Conservation (phyloP, 2,329 filamentous ascomycete species). For the Amauroascus verrucosus region DNA sequence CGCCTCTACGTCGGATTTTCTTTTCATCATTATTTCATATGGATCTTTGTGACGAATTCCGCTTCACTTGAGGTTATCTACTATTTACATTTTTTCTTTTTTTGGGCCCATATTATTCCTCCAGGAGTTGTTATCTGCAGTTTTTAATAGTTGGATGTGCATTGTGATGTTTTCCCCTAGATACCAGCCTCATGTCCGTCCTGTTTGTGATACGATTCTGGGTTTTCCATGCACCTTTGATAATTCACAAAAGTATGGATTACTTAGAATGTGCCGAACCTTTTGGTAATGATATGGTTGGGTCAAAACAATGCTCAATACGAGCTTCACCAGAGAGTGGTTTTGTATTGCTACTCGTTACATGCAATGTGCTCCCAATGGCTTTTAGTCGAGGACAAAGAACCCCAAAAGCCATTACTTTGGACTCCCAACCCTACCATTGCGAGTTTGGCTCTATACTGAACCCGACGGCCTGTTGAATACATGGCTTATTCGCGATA, state of each 20-base stretch:
- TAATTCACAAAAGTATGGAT: neutral
- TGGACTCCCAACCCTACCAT: too few relatives aligned
- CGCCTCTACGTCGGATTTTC: neutral
- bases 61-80: neutral
- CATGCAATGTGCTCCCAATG: too few relatives aligned
- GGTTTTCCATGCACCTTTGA: neutral
- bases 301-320: too few relatives aligned
- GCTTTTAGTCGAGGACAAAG: too few relatives aligned
- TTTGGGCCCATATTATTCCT: neutral
- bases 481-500: too few relatives aligned
- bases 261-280: neutral
- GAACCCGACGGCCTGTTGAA: too few relatives aligned
- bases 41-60: neutral
- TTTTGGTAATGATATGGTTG: neutral
- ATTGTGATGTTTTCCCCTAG: neutral
- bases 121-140: neutral
- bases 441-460: too few relatives aligned
- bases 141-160: neutral
- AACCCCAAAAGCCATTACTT: too few relatives aligned
- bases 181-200: conserved; percentile 1
- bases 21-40: neutral
- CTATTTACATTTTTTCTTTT: neutral
- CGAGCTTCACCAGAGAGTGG: too few relatives aligned
- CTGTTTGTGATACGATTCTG: neutral
- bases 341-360: too few relatives aligned